phyloP scores from a whole-genome alignment of 2,329 filamentous ascomycete species.

The Pseudogymnoascus sp. region DNA sequence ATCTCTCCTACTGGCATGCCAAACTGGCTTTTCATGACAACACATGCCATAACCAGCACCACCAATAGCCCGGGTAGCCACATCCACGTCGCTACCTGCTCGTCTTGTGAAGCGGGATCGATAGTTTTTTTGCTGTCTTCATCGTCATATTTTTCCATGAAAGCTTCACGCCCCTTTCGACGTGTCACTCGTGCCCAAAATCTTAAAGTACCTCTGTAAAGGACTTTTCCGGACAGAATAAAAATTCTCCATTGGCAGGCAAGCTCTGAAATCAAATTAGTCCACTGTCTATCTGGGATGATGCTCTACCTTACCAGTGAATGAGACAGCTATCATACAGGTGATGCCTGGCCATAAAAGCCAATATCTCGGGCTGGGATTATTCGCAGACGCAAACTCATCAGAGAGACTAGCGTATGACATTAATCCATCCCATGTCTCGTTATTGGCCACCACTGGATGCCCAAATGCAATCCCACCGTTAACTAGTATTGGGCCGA shows the following conservation, averaged over 20 bases:
- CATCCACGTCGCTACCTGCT: not conserved
- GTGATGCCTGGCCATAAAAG: not conserved
- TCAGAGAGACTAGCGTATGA: not conserved
- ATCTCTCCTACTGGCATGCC: not conserved
- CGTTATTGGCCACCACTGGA: not conserved
- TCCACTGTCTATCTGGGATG: not conserved
- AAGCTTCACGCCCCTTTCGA: not conserved
- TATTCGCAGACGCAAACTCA: not conserved
- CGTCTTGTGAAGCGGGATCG: not conserved
- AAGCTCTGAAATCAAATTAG: not conserved
- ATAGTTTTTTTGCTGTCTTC: not conserved
- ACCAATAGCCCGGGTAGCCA: not conserved
- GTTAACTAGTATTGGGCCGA: not conserved
- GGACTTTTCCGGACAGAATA: not conserved
- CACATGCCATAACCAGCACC: not conserved
- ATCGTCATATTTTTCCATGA: not conserved
- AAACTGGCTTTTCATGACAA: not conserved
- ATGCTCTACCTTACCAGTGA: not conserved
- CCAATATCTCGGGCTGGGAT: conserved; percentile 1
- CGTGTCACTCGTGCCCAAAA: not conserved
- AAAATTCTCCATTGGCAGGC: conserved; percentile 6
- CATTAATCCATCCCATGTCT: conserved; percentile 3
- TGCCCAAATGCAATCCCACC: conserved; percentile 7
- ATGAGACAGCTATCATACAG: not conserved
- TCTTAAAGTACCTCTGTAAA: not conserved